Evolutionary conservation across 352 stramenopile species (phyloP).

Genomic region (Blastocystis sp.): DNA sequence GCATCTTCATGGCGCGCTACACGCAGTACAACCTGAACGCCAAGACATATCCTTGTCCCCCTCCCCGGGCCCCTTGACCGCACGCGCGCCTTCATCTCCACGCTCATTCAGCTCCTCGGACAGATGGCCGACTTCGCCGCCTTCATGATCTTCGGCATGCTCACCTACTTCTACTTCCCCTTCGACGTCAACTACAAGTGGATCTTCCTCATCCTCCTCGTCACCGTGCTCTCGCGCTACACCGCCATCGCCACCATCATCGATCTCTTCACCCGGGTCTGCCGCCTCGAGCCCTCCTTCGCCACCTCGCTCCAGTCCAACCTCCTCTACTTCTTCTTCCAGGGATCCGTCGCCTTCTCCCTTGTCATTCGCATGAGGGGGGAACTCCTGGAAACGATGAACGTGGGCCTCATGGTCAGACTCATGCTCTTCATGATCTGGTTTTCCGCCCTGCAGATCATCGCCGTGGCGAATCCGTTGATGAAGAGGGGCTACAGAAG

Average conservation of each 20-base stretch:
- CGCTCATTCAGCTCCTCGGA: background rate
- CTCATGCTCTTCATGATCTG: slow-evolving; percentile 39
- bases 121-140: slow-evolving; percentile 2
- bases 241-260: slow-evolving; percentile 32
- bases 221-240: slow-evolving; percentile 9
- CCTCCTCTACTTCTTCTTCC: slow-evolving; percentile 39
- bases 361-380: slow-evolving; percentile 35
- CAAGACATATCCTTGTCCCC: slow-evolving; percentile 10
- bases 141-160: slow-evolving; percentile 38
- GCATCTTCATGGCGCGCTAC: slow-evolving; percentile 62
- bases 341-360: slow-evolving; percentile 13
- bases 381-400: slow-evolving; percentile 32
- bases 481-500: background rate
- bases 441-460: background rate
- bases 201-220: background rate
- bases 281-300: background rate
- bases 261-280: background rate
- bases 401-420: slow-evolving; percentile 34
- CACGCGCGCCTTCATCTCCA: slow-evolving; percentile 20
- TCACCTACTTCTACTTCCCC: slow-evolving; percentile 20
- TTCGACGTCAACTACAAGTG: slow-evolving; percentile 21
- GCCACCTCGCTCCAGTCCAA: background rate
- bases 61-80: background rate
- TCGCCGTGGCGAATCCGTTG: slow-evolving; percentile 1
- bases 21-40: slow-evolving; percentile 35